Base-by-base conservation (phyloP, 163 green algal genomes). In the Trebouxia gelatinosa region DNA sequence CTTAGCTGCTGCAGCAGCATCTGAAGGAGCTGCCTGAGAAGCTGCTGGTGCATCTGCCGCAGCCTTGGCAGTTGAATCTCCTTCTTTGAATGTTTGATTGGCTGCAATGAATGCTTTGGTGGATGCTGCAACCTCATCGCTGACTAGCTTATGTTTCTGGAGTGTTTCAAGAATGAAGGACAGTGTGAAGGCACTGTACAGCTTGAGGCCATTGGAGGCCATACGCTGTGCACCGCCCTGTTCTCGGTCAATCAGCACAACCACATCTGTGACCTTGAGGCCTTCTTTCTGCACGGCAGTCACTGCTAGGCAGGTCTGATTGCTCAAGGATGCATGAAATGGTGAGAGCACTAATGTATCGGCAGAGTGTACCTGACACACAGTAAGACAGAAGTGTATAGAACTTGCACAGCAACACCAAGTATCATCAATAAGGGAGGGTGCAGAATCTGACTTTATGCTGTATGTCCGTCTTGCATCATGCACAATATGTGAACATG, bases 231-330 rank as follows among this genome's bases (percentile, higher is more conserved):
- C 81, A 29, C 96, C 96, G 40, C 96, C 96, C 87, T 99, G 96
- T 88, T 99, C 86, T 32, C 96, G 88, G 78, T 97, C 92, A 75
- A 99, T 98, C 13, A 99, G 88, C 50, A 99, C 96, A 70, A 98
- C 95, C 39, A 98, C 95, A 81, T 99, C 95, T 4, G 46, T 91
- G 31, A 97, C 91, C 48, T 90, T 74, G 62, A 99, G 87, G 13
- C 92, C 90, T 72, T 92, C 93, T 28, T 87, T 82, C 90, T 94
- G 87, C 78, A 75, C 1, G 26, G 94, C 92, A 54, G 96, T 93
- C 46, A 98, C 90, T 7, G 96, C 99, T n/a, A n/a, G n/a, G n/a
- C n/a, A n/a, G n/a, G n/a, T n/a, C n/a, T n/a, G n/a, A n/a, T n/a
- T n/a, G n/a, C n/a, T n/a, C n/a, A n/a, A n/a, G n/a, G n/a, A n/a